Conservation (phyloP, 2,329 filamentous ascomycete species). For the Sporothrix schenckii region DNA sequence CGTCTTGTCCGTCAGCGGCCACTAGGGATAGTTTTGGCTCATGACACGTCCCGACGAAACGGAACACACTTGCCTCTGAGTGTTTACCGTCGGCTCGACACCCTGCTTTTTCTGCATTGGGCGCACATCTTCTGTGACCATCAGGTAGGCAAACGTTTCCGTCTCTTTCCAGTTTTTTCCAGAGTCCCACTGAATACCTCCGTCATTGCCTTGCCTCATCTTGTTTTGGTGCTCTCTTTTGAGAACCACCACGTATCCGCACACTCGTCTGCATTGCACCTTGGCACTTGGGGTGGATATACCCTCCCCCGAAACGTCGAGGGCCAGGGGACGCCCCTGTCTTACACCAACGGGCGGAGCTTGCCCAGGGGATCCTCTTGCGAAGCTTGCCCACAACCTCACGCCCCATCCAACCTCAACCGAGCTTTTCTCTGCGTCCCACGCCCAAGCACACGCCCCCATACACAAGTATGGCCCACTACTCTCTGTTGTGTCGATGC, state of each 20-base stretch:
- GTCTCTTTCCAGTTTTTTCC: conserved; percentile 3
- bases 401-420: conserved; percentile 11
- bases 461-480: background rate
- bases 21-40: background rate
- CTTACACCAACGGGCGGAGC: conserved; percentile 31
- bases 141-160: background rate
- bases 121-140: background rate
- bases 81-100: background rate
- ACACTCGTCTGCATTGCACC: conserved; percentile 28
- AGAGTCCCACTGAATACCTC: conserved; percentile 1
- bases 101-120: conserved; percentile 1
- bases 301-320: conserved; percentile 20
- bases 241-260: background rate
- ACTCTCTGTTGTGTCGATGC: conserved; percentile 5
- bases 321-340: conserved; percentile 28
- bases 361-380: conserved; percentile 26
- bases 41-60: conserved; percentile 6
- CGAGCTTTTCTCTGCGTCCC: conserved; percentile 9
- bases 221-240: background rate
- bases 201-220: background rate
- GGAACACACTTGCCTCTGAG: conserved; percentile 11
- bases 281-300: conserved; percentile 25
- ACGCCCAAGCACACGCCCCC: conserved; percentile 9
- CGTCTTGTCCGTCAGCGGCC: no score
- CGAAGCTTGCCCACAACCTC: conserved; percentile 27